Percentiles rank a stretch among this genome's conserved stretches.
phyloP scores from a whole-genome alignment of 2,329 filamentous ascomycete species.

The Penicillium decumbens region DNA sequence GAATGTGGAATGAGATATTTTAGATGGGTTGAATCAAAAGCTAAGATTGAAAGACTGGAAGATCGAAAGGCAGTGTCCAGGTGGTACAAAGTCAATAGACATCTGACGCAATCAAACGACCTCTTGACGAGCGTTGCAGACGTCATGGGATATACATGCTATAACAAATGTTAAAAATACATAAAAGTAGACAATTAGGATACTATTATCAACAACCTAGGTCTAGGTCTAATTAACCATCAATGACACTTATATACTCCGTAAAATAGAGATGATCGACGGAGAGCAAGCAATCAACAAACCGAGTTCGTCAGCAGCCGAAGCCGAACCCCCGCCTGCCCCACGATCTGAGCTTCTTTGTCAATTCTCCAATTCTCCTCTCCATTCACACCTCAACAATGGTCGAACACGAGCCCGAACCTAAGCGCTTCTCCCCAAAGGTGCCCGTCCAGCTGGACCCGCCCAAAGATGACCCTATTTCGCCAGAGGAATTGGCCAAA shows the following conservation, averaged over 20 bases:
- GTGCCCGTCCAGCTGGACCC: constrained; percentile 59
- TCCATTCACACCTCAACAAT: constrained; percentile 19
- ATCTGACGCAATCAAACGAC: not conserved
- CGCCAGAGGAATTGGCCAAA: constrained; percentile 70
- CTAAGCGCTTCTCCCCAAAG: constrained; percentile 42
- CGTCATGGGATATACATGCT: not conserved
- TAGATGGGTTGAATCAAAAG: too few relatives aligned
- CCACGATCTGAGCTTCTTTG: constrained; percentile 15
- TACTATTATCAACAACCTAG: not conserved
- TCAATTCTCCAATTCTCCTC: not conserved
- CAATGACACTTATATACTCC: not conserved
- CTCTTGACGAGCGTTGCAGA: not conserved
- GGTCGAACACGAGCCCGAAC: constrained; percentile 26
- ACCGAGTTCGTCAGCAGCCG: constrained; percentile 15
- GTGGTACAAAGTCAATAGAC: not conserved
- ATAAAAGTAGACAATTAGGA: too few relatives aligned
- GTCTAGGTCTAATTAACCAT: not conserved
- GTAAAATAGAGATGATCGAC: not conserved
- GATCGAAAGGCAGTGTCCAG: not conserved
- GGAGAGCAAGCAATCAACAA: constrained; percentile 7
- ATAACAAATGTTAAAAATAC: not conserved
- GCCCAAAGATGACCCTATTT: constrained; percentile 83
- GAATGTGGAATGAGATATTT: not conserved
- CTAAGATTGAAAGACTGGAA: not conserved
- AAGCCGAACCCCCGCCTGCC: constrained; percentile 20